Evolutionary conservation across 176 grass and related monocot species (phyloP).

Genomic region (Aegilops longissima): DNA sequence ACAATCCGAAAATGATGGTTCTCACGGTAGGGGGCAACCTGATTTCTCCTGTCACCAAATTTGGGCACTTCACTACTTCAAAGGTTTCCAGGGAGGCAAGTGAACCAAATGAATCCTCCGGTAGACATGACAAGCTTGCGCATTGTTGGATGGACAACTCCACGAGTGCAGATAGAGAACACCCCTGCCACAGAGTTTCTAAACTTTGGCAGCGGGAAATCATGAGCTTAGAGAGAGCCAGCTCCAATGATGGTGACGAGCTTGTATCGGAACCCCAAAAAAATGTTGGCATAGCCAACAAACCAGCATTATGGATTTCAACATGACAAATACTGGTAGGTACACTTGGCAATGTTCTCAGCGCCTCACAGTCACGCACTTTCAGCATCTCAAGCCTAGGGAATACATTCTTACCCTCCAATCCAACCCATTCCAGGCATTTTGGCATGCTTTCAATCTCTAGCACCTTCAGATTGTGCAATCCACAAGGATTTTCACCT

Average conservation of each 20-base stretch:
- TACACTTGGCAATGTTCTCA: slow-evolving; percentile 26
- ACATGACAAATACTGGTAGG: slow-evolving; percentile 29
- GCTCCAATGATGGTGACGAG: not conserved
- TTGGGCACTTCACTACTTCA: slow-evolving; percentile 27
- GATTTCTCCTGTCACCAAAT: slow-evolving; percentile 3
- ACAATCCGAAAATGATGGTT: slow-evolving; percentile 39
- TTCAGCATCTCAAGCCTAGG: slow-evolving; percentile 32
- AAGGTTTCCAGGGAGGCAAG: slow-evolving; percentile 18
- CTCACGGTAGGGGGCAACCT: slow-evolving; percentile 19
- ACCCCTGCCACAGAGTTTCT: slow-evolving; percentile 26
- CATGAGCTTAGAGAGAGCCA: slow-evolving; percentile 8
- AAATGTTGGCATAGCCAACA: slow-evolving; percentile 31
- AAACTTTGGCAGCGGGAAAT: slow-evolving; percentile 16
- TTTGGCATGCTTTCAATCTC: slow-evolving; percentile 29
- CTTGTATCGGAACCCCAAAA: not conserved
- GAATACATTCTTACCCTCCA: slow-evolving; percentile 25
- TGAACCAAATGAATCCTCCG: slow-evolving; percentile 35
- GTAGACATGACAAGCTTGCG: slow-evolving; percentile 14
- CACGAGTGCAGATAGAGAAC: slow-evolving; percentile 16
- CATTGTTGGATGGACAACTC: slow-evolving; percentile 47
- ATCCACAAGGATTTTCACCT: not conserved
- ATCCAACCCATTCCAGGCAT: slow-evolving; percentile 42
- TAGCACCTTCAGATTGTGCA: slow-evolving; percentile 40
- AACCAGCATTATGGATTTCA: slow-evolving; percentile 23
- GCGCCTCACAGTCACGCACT: slow-evolving; percentile 24